These are phyloP conservation scores for Phoenix roebelenii DNA, from an alignment of 176 grass and related monocot species.

Conservation along the genomic window DNA sequence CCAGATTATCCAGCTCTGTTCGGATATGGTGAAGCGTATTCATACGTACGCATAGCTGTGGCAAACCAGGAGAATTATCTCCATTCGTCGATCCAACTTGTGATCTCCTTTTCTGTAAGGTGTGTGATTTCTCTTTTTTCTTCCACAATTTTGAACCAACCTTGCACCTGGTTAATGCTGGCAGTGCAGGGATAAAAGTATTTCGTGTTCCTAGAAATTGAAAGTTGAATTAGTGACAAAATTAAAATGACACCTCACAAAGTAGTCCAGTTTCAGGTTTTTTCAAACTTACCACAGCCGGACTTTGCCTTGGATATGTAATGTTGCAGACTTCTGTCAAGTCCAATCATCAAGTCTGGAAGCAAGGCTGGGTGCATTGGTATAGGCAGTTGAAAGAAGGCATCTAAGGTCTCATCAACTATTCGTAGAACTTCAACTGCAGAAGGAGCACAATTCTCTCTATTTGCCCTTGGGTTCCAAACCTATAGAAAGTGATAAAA, in stretches of 20 bases:
- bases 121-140: slow-evolving; percentile 86
- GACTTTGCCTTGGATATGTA: slow-evolving; percentile 87
- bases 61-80: slow-evolving; percentile 44
- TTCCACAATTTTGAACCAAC: slow-evolving; percentile 81
- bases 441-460: slow-evolving; percentile 78
- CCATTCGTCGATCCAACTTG: slow-evolving; percentile 67
- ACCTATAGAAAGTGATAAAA: slow-evolving; percentile 38
- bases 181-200: slow-evolving; percentile 74
- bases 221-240: not conserved
- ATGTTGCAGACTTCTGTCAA: slow-evolving; percentile 84
- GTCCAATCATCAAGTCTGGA: slow-evolving; percentile 66
- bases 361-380: slow-evolving; percentile 82
- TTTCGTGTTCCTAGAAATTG: slow-evolving; percentile 49
- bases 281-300: slow-evolving; percentile 67
- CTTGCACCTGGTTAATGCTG: slow-evolving; percentile 75
- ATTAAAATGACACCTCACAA: too few relatives aligned
- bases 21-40: slow-evolving; percentile 80
- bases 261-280: slow-evolving; percentile 8
- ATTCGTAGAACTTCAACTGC: slow-evolving; percentile 81
- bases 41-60: slow-evolving; percentile 81
- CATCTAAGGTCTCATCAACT: slow-evolving; percentile 88
- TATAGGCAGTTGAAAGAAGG: slow-evolving; percentile 88
- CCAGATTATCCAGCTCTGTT: slow-evolving; percentile 69
- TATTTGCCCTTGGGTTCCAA: slow-evolving; percentile 88
- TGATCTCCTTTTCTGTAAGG: slow-evolving; percentile 48